Percentiles rank a stretch among this genome's conserved stretches.
phyloP scores from a whole-genome alignment of 2,329 filamentous ascomycete genomes.

The Colletotrichum falcatum region DNA sequence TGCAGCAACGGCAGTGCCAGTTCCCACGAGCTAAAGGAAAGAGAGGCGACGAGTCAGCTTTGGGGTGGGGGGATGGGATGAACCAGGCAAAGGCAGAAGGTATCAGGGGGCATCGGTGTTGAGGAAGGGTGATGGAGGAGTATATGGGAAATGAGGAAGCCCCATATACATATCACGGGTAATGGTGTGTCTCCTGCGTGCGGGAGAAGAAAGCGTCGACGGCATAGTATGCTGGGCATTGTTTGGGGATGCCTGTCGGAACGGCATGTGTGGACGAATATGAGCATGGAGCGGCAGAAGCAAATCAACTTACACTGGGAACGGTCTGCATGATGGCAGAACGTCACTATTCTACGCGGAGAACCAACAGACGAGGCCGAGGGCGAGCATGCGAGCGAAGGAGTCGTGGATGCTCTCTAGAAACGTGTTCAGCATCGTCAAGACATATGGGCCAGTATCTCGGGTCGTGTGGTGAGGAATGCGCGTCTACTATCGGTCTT shows the following conservation, averaged over 20 bases:
- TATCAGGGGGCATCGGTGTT: conserved; percentile 38
- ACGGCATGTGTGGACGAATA: conserved; percentile 31
- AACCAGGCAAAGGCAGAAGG: conserved; percentile 11
- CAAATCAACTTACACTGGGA: conserved; percentile 58
- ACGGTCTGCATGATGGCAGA: conserved; percentile 65
- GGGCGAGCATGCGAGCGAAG: conserved; percentile 39
- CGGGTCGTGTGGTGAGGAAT: conserved; percentile 27
- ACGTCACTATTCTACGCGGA: conserved; percentile 52
- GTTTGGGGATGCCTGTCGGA: conserved; percentile 34
- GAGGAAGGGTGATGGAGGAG: conserved; percentile 16
- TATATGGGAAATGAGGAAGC: conserved; percentile 31
- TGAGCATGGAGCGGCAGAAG: neutral
- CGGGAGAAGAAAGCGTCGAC: conserved; percentile 13
- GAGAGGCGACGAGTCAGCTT: conserved; percentile 28
- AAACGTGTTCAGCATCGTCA: conserved; percentile 42
- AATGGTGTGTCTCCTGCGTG: neutral
- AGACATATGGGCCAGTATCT: conserved; percentile 41
- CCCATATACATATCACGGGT: conserved; percentile 6
- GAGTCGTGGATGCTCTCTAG: conserved; percentile 37
- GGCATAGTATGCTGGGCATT: conserved; percentile 9
- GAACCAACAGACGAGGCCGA: conserved; percentile 36
- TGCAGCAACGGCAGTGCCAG: conserved; percentile 71
- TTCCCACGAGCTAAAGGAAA: conserved; percentile 66
- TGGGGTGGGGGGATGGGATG: conserved; percentile 7
- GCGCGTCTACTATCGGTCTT: conserved; percentile 23